Base-by-base conservation (phyloP, 2,329 filamentous ascomycete species). In the Elsinoe necatrix region DNA sequence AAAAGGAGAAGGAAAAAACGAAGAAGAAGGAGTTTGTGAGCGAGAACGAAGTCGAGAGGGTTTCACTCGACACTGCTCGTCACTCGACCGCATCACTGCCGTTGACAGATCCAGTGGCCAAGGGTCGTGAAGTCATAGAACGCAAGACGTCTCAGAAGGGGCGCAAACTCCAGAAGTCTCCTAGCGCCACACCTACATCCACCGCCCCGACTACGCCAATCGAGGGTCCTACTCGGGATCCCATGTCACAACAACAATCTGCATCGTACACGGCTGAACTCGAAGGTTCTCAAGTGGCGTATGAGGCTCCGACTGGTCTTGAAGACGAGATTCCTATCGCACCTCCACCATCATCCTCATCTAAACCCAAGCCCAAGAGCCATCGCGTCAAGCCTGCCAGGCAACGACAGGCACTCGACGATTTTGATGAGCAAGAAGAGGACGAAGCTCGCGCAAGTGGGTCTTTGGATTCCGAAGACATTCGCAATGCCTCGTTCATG, bases 401-500 rank as follows among this genome's bases (percentile, higher is more conserved):
- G 60, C 73, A 80, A 14, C 80, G 84, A 21, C 76, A 84, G 60
- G 83, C 84, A 56, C 75, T 89, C 11, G 86, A 89, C 64, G 85
- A 87, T 61, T 85, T 86, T 45, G 85, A 87, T 54, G 80, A 80
- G 50, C 63, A 70, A 42, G 63, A 69, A 34, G 63, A 67, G 52
- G 64, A 66, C n/a, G 61, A 63, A 47, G 77, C 80, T 50, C 75
- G 79, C 39, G 48, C 48, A 2, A 52, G 48, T 29, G 48, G 48
- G 27, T 82, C 83, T 4, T 85, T 87, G 66, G 89, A 85, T 8
- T 85, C 85, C 2, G 77, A 85, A 4, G 75, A 84, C 60, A 77
- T 85, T 3, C 84, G 83, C 14, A 80, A 82, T 1, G 67, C 70
- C 34, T 66, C 66, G 11, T 69, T 69, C 59, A 69, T 70, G 68